A percentile compares a stretch with the other conserved stretches of the same genome.
Conservation (phyloP, 2,329 filamentous ascomycete genomes). For the Paecilomyces dactylethromorphus region DNA sequence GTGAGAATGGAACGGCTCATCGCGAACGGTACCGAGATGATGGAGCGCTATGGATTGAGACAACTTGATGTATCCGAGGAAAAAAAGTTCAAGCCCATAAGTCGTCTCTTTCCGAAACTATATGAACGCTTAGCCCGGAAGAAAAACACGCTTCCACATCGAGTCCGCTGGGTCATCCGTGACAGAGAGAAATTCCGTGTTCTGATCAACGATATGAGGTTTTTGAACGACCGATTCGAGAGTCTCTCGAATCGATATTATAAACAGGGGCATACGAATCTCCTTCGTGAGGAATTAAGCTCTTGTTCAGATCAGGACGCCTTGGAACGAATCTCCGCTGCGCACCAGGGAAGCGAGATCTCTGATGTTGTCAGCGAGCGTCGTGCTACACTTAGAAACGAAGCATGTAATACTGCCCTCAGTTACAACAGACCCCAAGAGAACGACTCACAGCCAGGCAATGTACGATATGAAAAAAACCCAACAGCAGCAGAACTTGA, state of each 20-base stretch:
- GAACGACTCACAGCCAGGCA: no score
- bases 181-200: background rate
- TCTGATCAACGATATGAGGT: background rate
- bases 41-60: background rate
- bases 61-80: background rate
- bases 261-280: background rate
- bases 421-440: no score
- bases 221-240: background rate
- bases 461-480: no score
- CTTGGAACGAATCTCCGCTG: background rate
- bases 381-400: background rate
- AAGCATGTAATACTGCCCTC: background rate
- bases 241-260: background rate
- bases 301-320: background rate
- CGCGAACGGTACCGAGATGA: background rate
- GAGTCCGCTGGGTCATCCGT: background rate
- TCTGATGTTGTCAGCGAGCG: background rate
- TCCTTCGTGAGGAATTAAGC: background rate
- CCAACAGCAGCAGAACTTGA: no score
- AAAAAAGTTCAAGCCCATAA: background rate
- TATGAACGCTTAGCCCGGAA: background rate
- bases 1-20: background rate
- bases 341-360: background rate
- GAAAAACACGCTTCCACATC: background rate
- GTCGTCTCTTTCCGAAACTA: background rate